Percentiles rank a stretch among this genome's conserved stretches.
These are phyloP conservation scores for Thinopyrum elongatum DNA, from an alignment of 176 grass and related monocot genomes.

Conservation along the genomic window DNA sequence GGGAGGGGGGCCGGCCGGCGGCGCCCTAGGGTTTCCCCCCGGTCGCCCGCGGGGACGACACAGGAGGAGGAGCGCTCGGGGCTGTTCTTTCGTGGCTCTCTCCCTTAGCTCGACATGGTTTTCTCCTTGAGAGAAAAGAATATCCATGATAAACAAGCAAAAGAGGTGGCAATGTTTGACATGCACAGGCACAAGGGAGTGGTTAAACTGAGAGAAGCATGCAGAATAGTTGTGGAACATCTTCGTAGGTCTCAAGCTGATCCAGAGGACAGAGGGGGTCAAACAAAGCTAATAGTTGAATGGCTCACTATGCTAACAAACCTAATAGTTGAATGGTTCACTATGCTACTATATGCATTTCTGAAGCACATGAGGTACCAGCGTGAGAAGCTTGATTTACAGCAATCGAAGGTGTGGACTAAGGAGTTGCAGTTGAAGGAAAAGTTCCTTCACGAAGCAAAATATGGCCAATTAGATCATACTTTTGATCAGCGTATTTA, in stretches of 20 bases:
- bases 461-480: constrained; percentile 22
- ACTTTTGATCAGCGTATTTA: too few species aligned
- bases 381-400: constrained; percentile 46
- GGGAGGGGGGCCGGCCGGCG: too few species aligned
- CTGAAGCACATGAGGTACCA: constrained; percentile 56
- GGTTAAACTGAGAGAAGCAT: constrained; percentile 34
- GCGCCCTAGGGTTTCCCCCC: too few species aligned
- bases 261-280: constrained; percentile 28
- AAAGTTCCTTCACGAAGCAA: constrained; percentile 50
- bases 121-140: constrained; percentile 52
- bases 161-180: constrained; percentile 41
- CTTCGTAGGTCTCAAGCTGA: constrained; percentile 24
- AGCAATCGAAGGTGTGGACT: constrained; percentile 45
- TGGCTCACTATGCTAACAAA: neutral
- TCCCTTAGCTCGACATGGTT: too few species aligned
- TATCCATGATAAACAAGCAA: constrained; percentile 55
- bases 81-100: too few species aligned
- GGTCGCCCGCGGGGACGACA: too few species aligned
- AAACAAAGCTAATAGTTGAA: constrained; percentile 49
- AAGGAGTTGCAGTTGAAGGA: constrained; percentile 69
- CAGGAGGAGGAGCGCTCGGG: too few species aligned
- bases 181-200: constrained; percentile 46
- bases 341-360: constrained; percentile 48
- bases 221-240: constrained; percentile 49
- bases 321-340: constrained; percentile 23